A percentile compares a stretch with the other conserved stretches of the same genome.
phyloP scores from a whole-genome alignment of 1,139 yeast genomes.

The Kazachstania sp. region DNA sequence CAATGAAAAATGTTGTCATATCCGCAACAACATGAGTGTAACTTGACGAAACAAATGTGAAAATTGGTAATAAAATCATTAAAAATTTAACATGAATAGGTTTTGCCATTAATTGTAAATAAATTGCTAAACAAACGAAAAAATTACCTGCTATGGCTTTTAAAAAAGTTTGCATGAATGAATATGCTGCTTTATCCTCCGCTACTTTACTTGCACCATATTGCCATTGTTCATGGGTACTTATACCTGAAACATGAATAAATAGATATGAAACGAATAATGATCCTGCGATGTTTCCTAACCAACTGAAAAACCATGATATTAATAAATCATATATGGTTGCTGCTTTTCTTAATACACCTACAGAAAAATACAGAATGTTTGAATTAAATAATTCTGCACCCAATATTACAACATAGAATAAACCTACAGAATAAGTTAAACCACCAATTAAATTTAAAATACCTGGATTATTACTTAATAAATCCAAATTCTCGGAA shows the following conservation, averaged over 20 bases:
- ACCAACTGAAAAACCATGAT: conserved; percentile 65
- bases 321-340: conserved; percentile 50
- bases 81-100: conserved; percentile 71
- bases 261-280: conserved; percentile 58
- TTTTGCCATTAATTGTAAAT: conserved; percentile 66
- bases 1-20: conserved; percentile 59
- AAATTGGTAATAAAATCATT: conserved; percentile 57
- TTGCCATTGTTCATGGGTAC: conserved; percentile 35
- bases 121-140: conserved; percentile 64
- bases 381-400: conserved; percentile 68
- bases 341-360: conserved; percentile 59
- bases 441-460: conserved; percentile 46
- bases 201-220: conserved; percentile 43
- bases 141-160: conserved; percentile 71
- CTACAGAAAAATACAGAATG: conserved; percentile 59
- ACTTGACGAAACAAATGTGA: conserved; percentile 66
- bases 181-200: conserved; percentile 38
- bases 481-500: conserved; percentile 41
- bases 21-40: conserved; percentile 78
- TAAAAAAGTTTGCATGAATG: conserved; percentile 52
- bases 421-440: conserved; percentile 59
- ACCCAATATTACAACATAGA: conserved; percentile 66
- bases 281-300: conserved; percentile 55
- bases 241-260: conserved; percentile 46
- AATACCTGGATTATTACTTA: conserved; percentile 44